These are phyloP conservation scores for Tuber indicum DNA, from an alignment of 495 filamentous ascomycete species.

Conservation along the genomic window DNA sequence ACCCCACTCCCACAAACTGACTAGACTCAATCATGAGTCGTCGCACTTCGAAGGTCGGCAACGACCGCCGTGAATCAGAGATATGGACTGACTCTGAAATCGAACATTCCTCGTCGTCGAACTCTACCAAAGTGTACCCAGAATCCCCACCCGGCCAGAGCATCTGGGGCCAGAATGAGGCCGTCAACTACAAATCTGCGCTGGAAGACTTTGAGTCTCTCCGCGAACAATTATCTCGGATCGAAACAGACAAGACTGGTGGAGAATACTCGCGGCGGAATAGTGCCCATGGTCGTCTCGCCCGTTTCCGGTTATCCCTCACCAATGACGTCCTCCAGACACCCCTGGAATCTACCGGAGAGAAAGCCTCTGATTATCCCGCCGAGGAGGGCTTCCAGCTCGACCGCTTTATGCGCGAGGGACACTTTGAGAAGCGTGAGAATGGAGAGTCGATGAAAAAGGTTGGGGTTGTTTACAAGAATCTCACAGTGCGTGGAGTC, in stretches of 20 bases:
- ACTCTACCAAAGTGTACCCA: not conserved
- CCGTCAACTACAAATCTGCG: not conserved
- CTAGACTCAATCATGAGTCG: not conserved
- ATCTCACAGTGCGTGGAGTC: slow-evolving; percentile 48
- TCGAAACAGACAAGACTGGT: not conserved
- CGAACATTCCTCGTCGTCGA: not conserved
- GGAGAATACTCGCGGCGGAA: not conserved
- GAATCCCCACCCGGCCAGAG: not conserved
- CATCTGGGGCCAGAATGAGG: not conserved
- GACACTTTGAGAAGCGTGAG: slow-evolving; percentile 73
- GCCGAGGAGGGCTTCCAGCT: slow-evolving; percentile 61
- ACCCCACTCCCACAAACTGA: not conserved
- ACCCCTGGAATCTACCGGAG: not conserved
- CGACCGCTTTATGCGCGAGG: slow-evolving; percentile 66
- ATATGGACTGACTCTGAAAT: not conserved
- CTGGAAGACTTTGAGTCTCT: not conserved
- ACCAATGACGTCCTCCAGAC: not conserved
- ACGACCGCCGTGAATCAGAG: not conserved
- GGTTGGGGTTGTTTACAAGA: slow-evolving; percentile 72
- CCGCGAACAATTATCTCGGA: not conserved
- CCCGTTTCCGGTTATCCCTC: not conserved
- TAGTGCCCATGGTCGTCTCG: not conserved
- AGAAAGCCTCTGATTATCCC: not conserved
- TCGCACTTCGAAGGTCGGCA: not conserved
- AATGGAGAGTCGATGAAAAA: slow-evolving; percentile 51